phyloP scores from a whole-genome alignment of 495 filamentous ascomycete species.

The Mytilinidion resinicola region DNA sequence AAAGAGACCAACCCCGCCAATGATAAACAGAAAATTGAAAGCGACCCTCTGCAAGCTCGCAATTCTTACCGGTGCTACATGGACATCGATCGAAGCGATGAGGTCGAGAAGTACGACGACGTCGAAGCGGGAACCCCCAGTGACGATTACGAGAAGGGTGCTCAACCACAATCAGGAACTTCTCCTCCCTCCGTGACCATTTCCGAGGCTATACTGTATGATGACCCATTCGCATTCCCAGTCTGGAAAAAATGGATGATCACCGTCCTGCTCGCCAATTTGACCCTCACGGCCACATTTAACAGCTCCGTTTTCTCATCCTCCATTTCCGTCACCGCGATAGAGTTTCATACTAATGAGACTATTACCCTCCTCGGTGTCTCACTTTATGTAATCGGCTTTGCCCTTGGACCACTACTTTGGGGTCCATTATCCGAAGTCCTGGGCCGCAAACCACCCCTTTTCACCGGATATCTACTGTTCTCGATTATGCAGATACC shows the following conservation, averaged over 20 bases:
- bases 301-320: slow-evolving; percentile 52
- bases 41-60: too few species aligned
- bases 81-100: too few species aligned
- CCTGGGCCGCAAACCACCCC: slow-evolving; percentile 50
- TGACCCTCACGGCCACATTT: slow-evolving; percentile 58
- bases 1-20: too few species aligned
- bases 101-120: too few species aligned
- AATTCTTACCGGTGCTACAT: too few species aligned
- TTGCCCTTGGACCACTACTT: slow-evolving; percentile 44
- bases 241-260: slow-evolving; percentile 19
- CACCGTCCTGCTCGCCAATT: slow-evolving; percentile 38
- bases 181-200: too few species aligned
- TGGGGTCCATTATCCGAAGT: slow-evolving; percentile 55
- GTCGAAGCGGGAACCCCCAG: too few species aligned
- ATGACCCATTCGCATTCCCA: slow-evolving; percentile 7
- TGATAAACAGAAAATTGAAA: too few species aligned
- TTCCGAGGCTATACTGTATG: too few species aligned
- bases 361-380: slow-evolving; percentile 50
- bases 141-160: too few species aligned
- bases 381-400: slow-evolving; percentile 46
- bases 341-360: slow-evolving; percentile 42
- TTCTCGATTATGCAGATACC: slow-evolving; percentile 60
- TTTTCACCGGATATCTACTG: slow-evolving; percentile 50
- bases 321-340: slow-evolving; percentile 41
- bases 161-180: too few species aligned